Conservation (phyloP, 495 filamentous ascomycete genomes). For the Penicillium turbatum region DNA sequence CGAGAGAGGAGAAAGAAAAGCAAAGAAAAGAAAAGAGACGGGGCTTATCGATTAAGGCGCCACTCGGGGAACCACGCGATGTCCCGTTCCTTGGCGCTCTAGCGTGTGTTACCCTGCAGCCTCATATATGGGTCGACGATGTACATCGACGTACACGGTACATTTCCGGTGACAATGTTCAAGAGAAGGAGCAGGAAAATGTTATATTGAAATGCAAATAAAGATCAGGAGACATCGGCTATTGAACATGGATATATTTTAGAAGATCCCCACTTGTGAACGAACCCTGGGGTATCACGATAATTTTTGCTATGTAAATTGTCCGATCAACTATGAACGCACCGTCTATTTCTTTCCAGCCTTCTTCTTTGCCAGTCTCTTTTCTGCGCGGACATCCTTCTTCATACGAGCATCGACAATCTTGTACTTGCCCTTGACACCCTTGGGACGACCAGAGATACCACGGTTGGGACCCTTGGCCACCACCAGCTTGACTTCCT, state of each 20-base stretch:
- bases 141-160: neutral
- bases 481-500: slow-evolving; percentile 83
- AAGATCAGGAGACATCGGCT: too few species aligned
- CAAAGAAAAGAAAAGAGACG: slow-evolving; percentile 10
- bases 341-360: slow-evolving; percentile 21
- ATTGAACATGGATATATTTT: neutral
- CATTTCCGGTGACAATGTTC: too few species aligned
- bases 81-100: slow-evolving; percentile 1
- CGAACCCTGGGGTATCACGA: slow-evolving; percentile 15
- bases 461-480: slow-evolving; percentile 82
- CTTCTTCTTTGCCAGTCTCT: slow-evolving; percentile 71
- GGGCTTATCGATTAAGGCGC: slow-evolving; percentile 30
- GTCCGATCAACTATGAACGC: slow-evolving; percentile 15
- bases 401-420: slow-evolving; percentile 97
- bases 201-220: too few species aligned
- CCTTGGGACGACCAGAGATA: slow-evolving; percentile 68
- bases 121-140: neutral
- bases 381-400: slow-evolving; percentile 93
- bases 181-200: too few species aligned
- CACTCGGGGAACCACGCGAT: slow-evolving; percentile 23
- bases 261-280: neutral
- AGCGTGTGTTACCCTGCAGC: neutral
- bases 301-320: slow-evolving; percentile 17
- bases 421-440: slow-evolving; percentile 97
- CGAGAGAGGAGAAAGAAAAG: slow-evolving; percentile 5